Evolutionary conservation across 1,139 yeast species (phyloP).

Genomic region (Starmera stellimalicola): DNA sequence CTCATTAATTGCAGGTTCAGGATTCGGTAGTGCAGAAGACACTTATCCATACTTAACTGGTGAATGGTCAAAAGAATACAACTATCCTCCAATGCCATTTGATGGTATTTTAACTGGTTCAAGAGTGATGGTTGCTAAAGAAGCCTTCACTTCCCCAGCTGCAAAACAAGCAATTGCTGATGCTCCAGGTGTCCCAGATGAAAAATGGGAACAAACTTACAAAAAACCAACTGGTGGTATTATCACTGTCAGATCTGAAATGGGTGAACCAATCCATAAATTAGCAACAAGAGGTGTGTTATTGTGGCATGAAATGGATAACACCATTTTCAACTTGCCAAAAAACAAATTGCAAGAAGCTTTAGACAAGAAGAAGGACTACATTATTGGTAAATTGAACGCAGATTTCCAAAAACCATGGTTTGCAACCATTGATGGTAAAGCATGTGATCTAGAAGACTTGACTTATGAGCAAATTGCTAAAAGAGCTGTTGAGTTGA

Average conservation of each 20-base stretch:
- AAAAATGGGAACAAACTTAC: constrained; percentile 89
- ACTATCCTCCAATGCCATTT: constrained; percentile 97
- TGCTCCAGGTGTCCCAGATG: constrained; percentile 84
- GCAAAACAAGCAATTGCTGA: constrained; percentile 89
- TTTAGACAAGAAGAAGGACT: constrained; percentile 72
- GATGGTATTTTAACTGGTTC: constrained; percentile 97
- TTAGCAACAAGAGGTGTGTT: constrained; percentile 96
- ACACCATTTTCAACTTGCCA: constrained; percentile 84
- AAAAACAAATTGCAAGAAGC: constrained; percentile 82
- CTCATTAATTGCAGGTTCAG: constrained; percentile 92
- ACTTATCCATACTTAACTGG: constrained; percentile 97
- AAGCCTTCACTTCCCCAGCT: constrained; percentile 86
- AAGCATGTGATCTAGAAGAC: constrained; percentile 79
- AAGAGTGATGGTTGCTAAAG: constrained; percentile 95
- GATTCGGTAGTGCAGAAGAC: constrained; percentile 94
- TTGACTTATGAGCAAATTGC: constrained; percentile 95
- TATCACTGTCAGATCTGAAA: constrained; percentile 91
- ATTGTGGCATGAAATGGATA: constrained; percentile 96
- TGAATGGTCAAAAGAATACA: constrained; percentile 77
- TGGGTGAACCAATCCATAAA: constrained; percentile 99
- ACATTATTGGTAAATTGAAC: constrained; percentile 76
- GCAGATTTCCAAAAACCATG: constrained; percentile 97
- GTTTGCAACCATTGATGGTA: constrained; percentile 66
- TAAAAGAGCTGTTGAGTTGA: constrained; percentile 75
- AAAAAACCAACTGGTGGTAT: constrained; percentile 96